A percentile compares a stretch with the other conserved stretches of the same genome.
These are phyloP conservation scores for Psilocybe azurescens DNA, from an alignment of 768 basidiomycete species.

Conservation along the genomic window DNA sequence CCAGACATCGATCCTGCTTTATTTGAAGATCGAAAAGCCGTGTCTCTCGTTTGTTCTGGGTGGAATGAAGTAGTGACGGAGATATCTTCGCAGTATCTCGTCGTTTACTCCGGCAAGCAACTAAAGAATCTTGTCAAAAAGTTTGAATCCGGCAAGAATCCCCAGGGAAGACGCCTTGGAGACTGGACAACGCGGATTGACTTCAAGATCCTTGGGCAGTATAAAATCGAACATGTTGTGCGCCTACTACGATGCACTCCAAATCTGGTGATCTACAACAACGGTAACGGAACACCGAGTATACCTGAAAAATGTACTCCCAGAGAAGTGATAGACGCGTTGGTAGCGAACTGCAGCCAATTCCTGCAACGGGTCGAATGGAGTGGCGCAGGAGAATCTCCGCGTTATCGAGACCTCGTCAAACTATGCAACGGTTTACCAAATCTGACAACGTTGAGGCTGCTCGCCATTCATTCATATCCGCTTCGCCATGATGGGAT, in stretches of 20 bases:
- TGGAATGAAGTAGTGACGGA: slow-evolving; percentile 43
- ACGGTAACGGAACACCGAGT: slow-evolving; percentile 35
- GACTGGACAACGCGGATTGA: slow-evolving; percentile 47
- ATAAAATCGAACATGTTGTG: slow-evolving; percentile 30
- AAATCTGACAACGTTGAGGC: slow-evolving; percentile 44
- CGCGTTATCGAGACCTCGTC: slow-evolving; percentile 44
- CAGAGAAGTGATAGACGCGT: slow-evolving; percentile 36
- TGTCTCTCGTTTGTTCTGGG: slow-evolving; percentile 41
- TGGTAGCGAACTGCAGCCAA: slow-evolving; percentile 34
- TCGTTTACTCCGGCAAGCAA: slow-evolving; percentile 40
- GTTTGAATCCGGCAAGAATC: slow-evolving; percentile 35
- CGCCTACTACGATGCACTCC: slow-evolving; percentile 47
- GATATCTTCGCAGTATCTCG: slow-evolving; percentile 45
- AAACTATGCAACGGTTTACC: slow-evolving; percentile 37
- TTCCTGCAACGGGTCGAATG: slow-evolving; percentile 51
- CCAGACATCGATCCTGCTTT: slow-evolving; percentile 35
- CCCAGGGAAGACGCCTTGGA: slow-evolving; percentile 35
- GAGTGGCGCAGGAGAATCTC: slow-evolving; percentile 47
- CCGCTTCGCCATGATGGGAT: slow-evolving; percentile 24
- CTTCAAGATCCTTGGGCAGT: slow-evolving; percentile 39
- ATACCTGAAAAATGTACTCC: slow-evolving; percentile 30
- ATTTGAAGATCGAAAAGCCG: slow-evolving; percentile 32
- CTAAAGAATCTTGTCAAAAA: slow-evolving; percentile 36
- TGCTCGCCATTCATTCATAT: slow-evolving; percentile 45
- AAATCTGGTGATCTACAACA: slow-evolving; percentile 48